Base-by-base conservation (phyloP, 768 basidiomycete species). In the Jaapia argillacea region DNA sequence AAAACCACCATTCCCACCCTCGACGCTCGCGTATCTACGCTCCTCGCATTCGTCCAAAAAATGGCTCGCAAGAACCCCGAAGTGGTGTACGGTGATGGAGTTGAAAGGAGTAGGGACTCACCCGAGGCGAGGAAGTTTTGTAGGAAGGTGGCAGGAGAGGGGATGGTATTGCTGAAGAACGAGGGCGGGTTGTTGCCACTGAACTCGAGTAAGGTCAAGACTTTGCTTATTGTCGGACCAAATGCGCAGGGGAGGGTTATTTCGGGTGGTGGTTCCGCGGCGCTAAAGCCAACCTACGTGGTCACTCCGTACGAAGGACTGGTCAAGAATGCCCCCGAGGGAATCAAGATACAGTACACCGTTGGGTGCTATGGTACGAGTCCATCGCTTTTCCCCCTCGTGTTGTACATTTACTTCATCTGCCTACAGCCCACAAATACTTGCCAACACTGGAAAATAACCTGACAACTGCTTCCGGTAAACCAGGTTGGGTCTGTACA, bases 221-320 rank as follows among this genome's bases (percentile, higher is more conserved):
- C 65, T 45, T 62, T 87, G 31, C 79, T 77, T 4, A 63, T 85
- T 38, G 78, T 85, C 44, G 82, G 82, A 1, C 79, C 82, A 2
- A 84, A 84, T 57, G 77, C 75, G 35, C 74, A 75, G 55, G 75
- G 72, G 40, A 59, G 72, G 28, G 67, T 83, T 4, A 75, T 85
- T 36, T 86, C 82, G 16, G 81, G 81, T 10, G 87, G 86, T 21
- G 85, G 86, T 26, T 85, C 85, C 25, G 81, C 83, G 6, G 57
- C 65, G 25, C 67, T 90, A 42, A 82, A 77, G 46, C 65, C 81
- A 1, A 74, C 70, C 13, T 85, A 84, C 64, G 66, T 75, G 23
- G 64, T 79, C 14, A 75, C 74, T 3, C 83, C 85, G 2, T 80
- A 67, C 53, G 71, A 79, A 7, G 83, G 81, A 5, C 65, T 86